These are phyloP conservation scores for Malus hybrid DNA, from an alignment of 331 rosid genomes.

Conservation along the genomic window DNA sequence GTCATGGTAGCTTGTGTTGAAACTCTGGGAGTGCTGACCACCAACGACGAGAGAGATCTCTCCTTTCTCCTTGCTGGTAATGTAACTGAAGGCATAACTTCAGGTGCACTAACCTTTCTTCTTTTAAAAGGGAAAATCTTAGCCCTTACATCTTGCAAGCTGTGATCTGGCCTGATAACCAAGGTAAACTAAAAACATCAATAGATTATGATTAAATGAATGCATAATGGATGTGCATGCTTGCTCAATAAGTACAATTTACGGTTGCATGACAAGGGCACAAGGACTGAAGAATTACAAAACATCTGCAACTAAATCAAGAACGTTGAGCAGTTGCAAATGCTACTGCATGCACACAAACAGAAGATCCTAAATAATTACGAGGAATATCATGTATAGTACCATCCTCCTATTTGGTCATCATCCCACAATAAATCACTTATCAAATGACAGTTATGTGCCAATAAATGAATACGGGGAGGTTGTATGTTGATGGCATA, in stretches of 20 bases:
- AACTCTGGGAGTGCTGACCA: constrained; percentile 84
- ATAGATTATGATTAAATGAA: background rate
- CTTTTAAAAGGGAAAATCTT: constrained; percentile 46
- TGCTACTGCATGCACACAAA: background rate
- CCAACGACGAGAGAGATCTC: constrained; percentile 89
- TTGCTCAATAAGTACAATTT: background rate
- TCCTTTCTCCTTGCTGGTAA: constrained; percentile 84
- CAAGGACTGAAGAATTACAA: background rate
- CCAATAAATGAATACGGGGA: background rate
- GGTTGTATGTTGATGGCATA: background rate
- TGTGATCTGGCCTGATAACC: constrained; percentile 57
- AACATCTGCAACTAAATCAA: background rate
- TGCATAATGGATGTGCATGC: background rate
- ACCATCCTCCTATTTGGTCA: background rate
- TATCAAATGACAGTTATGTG: background rate
- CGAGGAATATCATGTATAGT: background rate
- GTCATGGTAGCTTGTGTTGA: constrained; percentile 55
- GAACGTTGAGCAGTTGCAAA: background rate
- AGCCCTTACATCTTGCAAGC: constrained; percentile 56
- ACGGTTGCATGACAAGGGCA: background rate
- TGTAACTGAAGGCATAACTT: constrained; percentile 28
- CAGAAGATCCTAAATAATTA: background rate
- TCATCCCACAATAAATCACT: background rate
- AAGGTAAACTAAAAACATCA: background rate
- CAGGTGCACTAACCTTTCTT: constrained; percentile 44